Evolutionary conservation across 352 stramenopile genomes (phyloP).

Genomic region (Pythium sp.): DNA sequence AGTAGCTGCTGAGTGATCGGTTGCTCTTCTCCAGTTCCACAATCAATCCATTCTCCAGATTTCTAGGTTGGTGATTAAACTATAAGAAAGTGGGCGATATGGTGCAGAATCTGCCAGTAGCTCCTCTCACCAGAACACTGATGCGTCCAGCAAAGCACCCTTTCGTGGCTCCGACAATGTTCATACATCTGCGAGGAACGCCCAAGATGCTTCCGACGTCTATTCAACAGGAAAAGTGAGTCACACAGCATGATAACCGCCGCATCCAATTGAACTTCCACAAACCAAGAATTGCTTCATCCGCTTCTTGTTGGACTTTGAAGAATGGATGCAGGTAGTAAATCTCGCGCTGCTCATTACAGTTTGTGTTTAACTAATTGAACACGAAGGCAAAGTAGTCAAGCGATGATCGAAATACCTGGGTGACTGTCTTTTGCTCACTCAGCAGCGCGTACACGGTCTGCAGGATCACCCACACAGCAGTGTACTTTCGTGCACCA

Average conservation of each 20-base stretch:
- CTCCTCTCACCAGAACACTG: slow-evolving; percentile 37
- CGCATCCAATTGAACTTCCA: neutral
- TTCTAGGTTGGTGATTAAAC: slow-evolving; percentile 24
- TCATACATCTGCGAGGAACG: slow-evolving; percentile 64
- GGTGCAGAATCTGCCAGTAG: neutral
- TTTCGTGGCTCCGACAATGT: slow-evolving; percentile 84
- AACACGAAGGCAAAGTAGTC: neutral
- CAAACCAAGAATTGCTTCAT: slow-evolving; percentile 80
- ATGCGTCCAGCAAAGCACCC: slow-evolving; percentile 66
- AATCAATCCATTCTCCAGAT: slow-evolving; percentile 55
- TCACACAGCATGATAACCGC: too few relatives aligned
- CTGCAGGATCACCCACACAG: slow-evolving; percentile 80
- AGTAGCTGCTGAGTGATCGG: slow-evolving; percentile 79
- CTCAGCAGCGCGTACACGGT: slow-evolving; percentile 65
- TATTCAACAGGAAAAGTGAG: slow-evolving; percentile 16
- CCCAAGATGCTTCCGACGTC: slow-evolving; percentile 70
- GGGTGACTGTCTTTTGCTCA: slow-evolving; percentile 79
- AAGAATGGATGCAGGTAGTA: slow-evolving; percentile 88
- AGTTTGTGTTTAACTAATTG: neutral
- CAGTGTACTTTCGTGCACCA: slow-evolving; percentile 77
- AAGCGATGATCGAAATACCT: slow-evolving; percentile 32
- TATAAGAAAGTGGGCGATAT: neutral
- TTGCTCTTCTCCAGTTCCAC: slow-evolving; percentile 52
- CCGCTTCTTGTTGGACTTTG: slow-evolving; percentile 70
- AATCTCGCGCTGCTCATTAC: slow-evolving; percentile 52